A percentile compares a stretch with the other conserved stretches of the same genome.
These are phyloP conservation scores for Solanum raphanifolium DNA, from an alignment of 257 asterid species.

Conservation along the genomic window DNA sequence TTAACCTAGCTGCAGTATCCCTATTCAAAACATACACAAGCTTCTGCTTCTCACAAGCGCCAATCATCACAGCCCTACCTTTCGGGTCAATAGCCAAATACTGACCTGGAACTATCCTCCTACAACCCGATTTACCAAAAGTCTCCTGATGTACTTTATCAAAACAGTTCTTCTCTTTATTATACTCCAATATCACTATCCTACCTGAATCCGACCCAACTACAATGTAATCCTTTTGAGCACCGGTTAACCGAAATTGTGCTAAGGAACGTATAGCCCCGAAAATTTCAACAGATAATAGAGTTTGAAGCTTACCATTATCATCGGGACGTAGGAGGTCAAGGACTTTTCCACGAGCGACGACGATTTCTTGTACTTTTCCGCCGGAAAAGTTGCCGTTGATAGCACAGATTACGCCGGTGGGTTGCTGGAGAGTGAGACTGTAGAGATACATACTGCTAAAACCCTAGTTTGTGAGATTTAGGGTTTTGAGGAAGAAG, in stretches of 20 bases:
- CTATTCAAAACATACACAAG: constrained; percentile 95
- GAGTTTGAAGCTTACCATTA: constrained; percentile 82
- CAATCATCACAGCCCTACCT: constrained; percentile 98
- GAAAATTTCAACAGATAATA: constrained; percentile 80
- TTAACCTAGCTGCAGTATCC: constrained; percentile 92
- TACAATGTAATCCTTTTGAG: constrained; percentile 85
- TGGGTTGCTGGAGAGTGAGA: constrained; percentile 81
- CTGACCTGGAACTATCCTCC: constrained; percentile 96
- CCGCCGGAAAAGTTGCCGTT: constrained; percentile 96
- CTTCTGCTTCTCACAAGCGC: constrained; percentile 97
- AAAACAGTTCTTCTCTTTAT: constrained; percentile 69
- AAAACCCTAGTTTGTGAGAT: constrained; percentile 7
- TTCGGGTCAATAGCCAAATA: constrained; percentile 90
- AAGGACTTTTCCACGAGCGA: constrained; percentile 90
- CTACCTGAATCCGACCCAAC: constrained; percentile 98
- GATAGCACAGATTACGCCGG: constrained; percentile 84
- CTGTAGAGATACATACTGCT: constrained; percentile 77
- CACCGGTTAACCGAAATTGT: constrained; percentile 90
- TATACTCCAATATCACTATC: constrained; percentile 75
- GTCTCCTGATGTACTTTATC: constrained; percentile 96
- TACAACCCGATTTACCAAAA: constrained; percentile 92
- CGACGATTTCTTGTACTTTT: constrained; percentile 75
- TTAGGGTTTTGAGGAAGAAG: background rate
- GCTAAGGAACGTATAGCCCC: constrained; percentile 94
- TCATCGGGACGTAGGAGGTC: constrained; percentile 97